phyloP scores from a whole-genome alignment of 768 basidiomycete genomes.

The Clitopilus passeckerianus region DNA sequence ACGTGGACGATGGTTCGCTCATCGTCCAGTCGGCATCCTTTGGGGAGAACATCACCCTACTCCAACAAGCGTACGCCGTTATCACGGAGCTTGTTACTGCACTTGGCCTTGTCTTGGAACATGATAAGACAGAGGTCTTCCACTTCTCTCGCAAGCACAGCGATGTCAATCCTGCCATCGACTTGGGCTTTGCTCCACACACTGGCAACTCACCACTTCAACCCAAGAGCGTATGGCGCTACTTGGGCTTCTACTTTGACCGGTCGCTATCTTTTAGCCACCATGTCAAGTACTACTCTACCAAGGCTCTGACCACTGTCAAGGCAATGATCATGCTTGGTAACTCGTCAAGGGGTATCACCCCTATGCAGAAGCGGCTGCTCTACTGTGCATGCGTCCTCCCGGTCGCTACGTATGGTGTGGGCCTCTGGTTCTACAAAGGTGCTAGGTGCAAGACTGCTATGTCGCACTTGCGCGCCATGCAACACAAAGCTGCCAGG shows the following conservation, averaged over 20 bases:
- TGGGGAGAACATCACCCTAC: background rate
- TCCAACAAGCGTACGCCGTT: background rate
- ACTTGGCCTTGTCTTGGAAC: background rate
- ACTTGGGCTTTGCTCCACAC: background rate
- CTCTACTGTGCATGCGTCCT: constrained; percentile 1
- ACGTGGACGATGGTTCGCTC: constrained; percentile 1
- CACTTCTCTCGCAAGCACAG: constrained; percentile 1
- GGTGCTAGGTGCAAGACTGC: background rate
- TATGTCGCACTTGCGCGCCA: background rate
- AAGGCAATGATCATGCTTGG: constrained; percentile 3
- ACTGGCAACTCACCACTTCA: background rate
- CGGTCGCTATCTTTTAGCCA: background rate
- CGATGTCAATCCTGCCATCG: background rate
- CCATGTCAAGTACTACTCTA: background rate
- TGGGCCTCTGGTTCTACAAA: background rate
- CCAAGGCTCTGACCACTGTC: background rate
- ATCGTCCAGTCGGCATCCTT: background rate
- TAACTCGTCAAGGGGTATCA: background rate
- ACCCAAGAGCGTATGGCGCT: background rate
- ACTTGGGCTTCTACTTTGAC: background rate
- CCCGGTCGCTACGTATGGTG: constrained; percentile 1
- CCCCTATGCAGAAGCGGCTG: background rate
- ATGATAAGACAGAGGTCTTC: background rate
- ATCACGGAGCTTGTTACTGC: background rate
- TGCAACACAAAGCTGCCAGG: background rate